These are phyloP conservation scores for Starmerella davenportii DNA, from an alignment of 805 yeast species.

Conservation along the genomic window DNA sequence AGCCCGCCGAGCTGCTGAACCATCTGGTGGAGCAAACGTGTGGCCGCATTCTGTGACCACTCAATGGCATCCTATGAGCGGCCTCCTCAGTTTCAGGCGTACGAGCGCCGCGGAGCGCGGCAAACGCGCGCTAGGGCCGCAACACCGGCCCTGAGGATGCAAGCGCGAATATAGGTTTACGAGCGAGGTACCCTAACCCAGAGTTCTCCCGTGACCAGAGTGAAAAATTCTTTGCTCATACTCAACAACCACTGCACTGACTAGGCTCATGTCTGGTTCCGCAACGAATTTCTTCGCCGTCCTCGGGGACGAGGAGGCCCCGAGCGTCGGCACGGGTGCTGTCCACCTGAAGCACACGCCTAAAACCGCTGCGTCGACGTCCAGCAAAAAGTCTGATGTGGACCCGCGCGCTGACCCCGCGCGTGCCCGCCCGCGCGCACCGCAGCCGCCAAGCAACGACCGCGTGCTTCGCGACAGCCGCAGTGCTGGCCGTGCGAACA, in stretches of 20 bases:
- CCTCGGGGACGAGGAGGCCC: constrained; percentile 13
- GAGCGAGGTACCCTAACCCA: not conserved
- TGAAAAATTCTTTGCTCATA: constrained; percentile 7
- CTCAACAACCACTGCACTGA: not conserved
- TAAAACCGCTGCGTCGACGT: constrained; percentile 45
- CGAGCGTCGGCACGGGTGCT: constrained; percentile 11
- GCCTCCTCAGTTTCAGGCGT: too few species aligned
- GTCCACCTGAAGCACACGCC: constrained; percentile 23
- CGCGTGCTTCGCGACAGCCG: constrained; percentile 61
- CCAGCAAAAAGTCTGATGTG: constrained; percentile 54
- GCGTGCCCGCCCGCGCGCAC: constrained; percentile 35
- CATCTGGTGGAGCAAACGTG: too few species aligned
- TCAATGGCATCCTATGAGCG: too few species aligned
- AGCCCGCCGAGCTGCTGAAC: constrained; percentile 5
- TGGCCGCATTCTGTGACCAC: too few species aligned
- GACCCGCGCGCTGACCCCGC: constrained; percentile 43
- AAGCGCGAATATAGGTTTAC: too few species aligned
- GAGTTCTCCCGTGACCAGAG: not conserved
- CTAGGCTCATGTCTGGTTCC: constrained; percentile 12
- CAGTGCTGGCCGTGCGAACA: constrained; percentile 43
- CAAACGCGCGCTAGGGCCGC: too few species aligned
- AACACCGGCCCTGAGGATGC: too few species aligned
- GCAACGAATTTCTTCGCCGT: constrained; percentile 16
- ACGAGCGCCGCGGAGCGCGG: too few species aligned
- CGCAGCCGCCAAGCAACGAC: constrained; percentile 58